A percentile compares a stretch with the other conserved stretches of the same genome.
phyloP scores from a whole-genome alignment of 305 asterid species.

The Fraxinus dipetala region DNA sequence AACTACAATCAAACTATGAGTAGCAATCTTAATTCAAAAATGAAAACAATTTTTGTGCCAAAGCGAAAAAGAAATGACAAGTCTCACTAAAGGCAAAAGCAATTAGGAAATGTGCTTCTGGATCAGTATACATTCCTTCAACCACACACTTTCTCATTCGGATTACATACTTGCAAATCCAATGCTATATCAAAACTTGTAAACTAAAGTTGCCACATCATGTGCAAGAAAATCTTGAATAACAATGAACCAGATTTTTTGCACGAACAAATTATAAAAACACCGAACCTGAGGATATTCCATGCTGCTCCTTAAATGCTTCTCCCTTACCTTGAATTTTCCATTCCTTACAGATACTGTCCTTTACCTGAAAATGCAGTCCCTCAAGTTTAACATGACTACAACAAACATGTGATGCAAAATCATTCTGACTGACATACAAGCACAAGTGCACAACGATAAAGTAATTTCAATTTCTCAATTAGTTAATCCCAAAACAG shows the following conservation, averaged over 20 bases:
- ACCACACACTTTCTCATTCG: neutral
- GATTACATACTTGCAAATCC: neutral
- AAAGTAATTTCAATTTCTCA: neutral
- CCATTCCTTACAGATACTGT: conserved; percentile 37
- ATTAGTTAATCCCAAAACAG: neutral
- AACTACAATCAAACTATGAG: neutral
- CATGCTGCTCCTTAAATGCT: conserved; percentile 48
- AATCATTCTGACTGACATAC: neutral
- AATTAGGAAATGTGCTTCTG: neutral
- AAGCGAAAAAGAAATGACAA: neutral
- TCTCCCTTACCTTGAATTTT: conserved; percentile 59
- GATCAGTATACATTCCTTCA: neutral
- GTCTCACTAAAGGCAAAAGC: neutral
- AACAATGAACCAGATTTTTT: conserved; percentile 12
- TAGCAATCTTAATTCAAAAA: conserved; percentile 2
- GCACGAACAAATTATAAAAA: conserved; percentile 3
- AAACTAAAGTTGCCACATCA: neutral
- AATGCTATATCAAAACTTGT: neutral
- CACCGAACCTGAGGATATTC: conserved; percentile 61
- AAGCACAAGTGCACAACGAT: neutral
- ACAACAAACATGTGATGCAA: conserved; percentile 11
- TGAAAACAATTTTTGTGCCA: neutral
- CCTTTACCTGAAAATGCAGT: conserved; percentile 37
- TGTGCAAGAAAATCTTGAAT: neutral
- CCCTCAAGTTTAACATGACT: conserved; percentile 16